Evolutionary conservation across 2,329 filamentous ascomycete genomes (phyloP).

Genomic region (Hymenoscyphus occultus): DNA sequence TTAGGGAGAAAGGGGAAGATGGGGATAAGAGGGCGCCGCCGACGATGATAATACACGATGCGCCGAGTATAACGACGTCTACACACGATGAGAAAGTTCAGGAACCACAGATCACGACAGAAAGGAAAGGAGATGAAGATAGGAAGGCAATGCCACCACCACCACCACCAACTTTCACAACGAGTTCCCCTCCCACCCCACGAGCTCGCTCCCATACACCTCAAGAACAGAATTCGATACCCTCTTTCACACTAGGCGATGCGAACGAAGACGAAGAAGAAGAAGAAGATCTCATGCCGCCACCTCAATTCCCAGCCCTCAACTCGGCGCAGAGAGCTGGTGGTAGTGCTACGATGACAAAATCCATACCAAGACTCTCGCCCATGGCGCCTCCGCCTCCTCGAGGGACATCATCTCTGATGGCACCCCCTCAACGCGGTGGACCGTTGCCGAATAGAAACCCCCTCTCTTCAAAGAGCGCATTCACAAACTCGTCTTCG

Average conservation of each 20-base stretch:
- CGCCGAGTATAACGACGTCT: constrained; percentile 14
- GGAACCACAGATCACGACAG: not conserved
- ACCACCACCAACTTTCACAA: constrained; percentile 26
- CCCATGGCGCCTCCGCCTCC: constrained; percentile 17
- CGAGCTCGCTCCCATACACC: constrained; percentile 40
- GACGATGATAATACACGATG: constrained; percentile 7
- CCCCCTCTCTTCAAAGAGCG: constrained; percentile 35
- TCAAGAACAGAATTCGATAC: constrained; percentile 16
- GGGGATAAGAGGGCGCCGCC: constrained; percentile 1
- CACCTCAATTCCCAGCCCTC: constrained; percentile 45
- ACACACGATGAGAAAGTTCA: constrained; percentile 4
- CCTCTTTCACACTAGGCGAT: constrained; percentile 20
- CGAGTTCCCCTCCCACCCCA: constrained; percentile 44
- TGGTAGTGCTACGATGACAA: constrained; percentile 18
- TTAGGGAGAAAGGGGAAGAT: not conserved
- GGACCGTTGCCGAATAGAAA: constrained; percentile 27
- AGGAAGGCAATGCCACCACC: constrained; percentile 41
- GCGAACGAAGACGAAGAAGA: constrained; percentile 21
- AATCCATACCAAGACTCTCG: constrained; percentile 20
- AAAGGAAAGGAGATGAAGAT: constrained; percentile 26
- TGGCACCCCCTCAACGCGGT: constrained; percentile 26
- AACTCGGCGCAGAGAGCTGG: constrained; percentile 52
- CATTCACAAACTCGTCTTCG: constrained; percentile 45
- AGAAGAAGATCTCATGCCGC: constrained; percentile 25
- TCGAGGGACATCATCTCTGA: constrained; percentile 13